Conservation (phyloP, 345 rosid genomes). For the Salix caprea region DNA sequence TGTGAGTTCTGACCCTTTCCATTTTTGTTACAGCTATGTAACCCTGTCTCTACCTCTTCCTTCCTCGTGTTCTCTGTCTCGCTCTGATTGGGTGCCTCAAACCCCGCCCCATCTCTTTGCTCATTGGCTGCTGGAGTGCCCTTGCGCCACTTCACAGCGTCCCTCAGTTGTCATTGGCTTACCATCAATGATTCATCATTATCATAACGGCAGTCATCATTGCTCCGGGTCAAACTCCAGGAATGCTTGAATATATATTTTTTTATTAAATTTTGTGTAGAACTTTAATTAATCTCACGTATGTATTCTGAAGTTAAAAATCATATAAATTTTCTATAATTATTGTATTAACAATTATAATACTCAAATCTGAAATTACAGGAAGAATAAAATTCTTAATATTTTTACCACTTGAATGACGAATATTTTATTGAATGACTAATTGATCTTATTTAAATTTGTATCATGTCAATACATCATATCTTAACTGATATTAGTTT, state of each 20-base stretch:
- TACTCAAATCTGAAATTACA: too few relatives aligned
- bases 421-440: too few relatives aligned
- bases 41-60: neutral
- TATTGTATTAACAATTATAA: too few relatives aligned
- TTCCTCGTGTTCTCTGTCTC: neutral
- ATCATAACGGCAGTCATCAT: neutral
- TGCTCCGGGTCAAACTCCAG: conserved; percentile 6
- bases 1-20: conserved; percentile 24
- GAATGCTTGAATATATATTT: conserved; percentile 9
- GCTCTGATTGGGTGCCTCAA: neutral
- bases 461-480: too few relatives aligned
- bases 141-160: conserved; percentile 62
- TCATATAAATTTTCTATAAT: too few relatives aligned
- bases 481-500: too few relatives aligned
- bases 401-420: too few relatives aligned
- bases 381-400: too few relatives aligned
- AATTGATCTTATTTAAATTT: too few relatives aligned
- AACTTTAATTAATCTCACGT: too few relatives aligned
- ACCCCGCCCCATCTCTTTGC: conserved; percentile 32
- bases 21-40: conserved; percentile 8
- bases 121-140: conserved; percentile 49
- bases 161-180: conserved; percentile 11
- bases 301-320: too few relatives aligned
- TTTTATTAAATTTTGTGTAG: too few relatives aligned
- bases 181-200: neutral